Evolutionary conservation across 2,329 filamentous ascomycete genomes (phyloP), one percentile per base, ranked within the genome.

Genomic region (Didymella keratinophila): DNA sequence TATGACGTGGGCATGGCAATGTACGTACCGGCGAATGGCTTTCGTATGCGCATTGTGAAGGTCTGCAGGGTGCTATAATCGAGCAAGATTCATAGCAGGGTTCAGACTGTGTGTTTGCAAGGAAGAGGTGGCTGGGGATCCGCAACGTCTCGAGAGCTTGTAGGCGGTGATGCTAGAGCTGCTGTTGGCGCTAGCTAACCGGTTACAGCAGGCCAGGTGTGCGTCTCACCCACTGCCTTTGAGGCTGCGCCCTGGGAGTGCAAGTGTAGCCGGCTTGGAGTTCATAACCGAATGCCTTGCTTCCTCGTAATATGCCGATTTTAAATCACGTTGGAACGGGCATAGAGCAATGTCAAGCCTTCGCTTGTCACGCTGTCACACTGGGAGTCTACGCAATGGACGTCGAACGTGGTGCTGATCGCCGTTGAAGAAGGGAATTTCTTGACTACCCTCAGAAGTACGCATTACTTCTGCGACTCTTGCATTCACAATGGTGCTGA

Each of bases 1-100:
- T 59, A 64, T 59, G 60, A 61, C 57, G 61, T 64, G 50, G 49
- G 37, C 18, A 18, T 14, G 27, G 18, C 32, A 48, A 46, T 39
- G 43, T 61, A 81, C 86, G 72, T 82, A 95, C 93, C 91, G 80
- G 92, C 92, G 75, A 97, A 96, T 54, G 91, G 90, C 71, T 93
- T 86, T 73, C 93, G 87, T 81, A 97, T 92, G 78, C 91, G 90
- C 90, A 96, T 95, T 3, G 39, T 59, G 49, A 12, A 1, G 14
- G 28, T 44, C 11, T 30, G n/a, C 11, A 42, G 11, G 42, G 25
- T 45, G 62, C 52, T 67, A 62, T 58, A 52, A 61, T 48, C 47
- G 51, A 21, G n/a, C 36, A 44, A 41, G 32, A 49, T 49, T 53
- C 65, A 67, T 67, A 50, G 32, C 46, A 41, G 39, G 32, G 25